Percentiles rank a stretch among this genome's conserved stretches.
These are phyloP conservation scores for Wallemia hederae DNA, from an alignment of 1,284 basidiomycete species.

Conservation along the genomic window DNA sequence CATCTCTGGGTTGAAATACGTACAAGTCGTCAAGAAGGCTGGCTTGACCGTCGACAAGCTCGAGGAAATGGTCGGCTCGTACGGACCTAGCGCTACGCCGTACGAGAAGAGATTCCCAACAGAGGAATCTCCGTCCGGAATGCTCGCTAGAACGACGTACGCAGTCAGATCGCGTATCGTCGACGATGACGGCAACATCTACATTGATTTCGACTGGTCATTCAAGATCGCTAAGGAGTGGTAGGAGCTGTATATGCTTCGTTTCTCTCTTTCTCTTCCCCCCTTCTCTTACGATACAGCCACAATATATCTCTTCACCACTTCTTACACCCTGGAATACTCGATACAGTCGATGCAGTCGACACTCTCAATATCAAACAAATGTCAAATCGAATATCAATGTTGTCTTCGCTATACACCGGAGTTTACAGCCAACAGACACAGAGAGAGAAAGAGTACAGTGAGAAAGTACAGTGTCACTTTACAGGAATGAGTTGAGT, in stretches of 20 bases:
- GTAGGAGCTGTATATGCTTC: background rate
- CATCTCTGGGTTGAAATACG: constrained; percentile 54
- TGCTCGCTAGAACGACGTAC: constrained; percentile 45
- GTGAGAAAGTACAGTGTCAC: too few relatives aligned
- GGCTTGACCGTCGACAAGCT: constrained; percentile 21
- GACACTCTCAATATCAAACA: too few relatives aligned
- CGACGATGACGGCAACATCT: constrained; percentile 49
- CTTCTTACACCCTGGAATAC: too few relatives aligned
- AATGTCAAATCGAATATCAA: too few relatives aligned
- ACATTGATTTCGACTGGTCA: constrained; percentile 19
- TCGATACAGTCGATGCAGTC: too few relatives aligned
- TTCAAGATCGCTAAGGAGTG: constrained; percentile 9
- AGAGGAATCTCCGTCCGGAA: constrained; percentile 50
- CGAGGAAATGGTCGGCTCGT: constrained; percentile 23
- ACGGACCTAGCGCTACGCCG: constrained; percentile 19
- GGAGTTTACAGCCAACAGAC: too few relatives aligned
- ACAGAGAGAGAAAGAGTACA: too few relatives aligned
- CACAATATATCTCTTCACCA: too few relatives aligned
- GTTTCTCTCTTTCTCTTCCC: background rate
- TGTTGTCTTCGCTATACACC: too few relatives aligned
- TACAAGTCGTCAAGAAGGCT: constrained; percentile 50
- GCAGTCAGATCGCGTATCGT: constrained; percentile 43
- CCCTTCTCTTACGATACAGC: too few relatives aligned
- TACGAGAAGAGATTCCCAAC: constrained; percentile 24
- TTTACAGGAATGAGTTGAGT: too few relatives aligned